Conservation (phyloP, 2,329 filamentous ascomycete species). For the Penicillium sp. region DNA sequence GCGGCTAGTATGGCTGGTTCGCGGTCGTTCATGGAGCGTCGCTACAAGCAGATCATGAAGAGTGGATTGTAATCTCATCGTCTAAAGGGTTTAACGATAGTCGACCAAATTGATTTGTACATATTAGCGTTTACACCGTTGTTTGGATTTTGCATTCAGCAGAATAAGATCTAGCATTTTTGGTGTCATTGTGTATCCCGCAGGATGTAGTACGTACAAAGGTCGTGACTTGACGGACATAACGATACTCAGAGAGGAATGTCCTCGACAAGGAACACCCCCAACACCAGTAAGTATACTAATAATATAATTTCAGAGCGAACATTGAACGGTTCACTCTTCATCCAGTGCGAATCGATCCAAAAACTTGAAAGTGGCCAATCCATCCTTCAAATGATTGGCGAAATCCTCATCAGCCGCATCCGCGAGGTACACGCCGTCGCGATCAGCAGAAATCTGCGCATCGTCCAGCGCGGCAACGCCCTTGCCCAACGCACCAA, state of each 20-base stretch:
- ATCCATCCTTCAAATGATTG: constrained; percentile 55
- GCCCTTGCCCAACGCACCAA: constrained; percentile 59
- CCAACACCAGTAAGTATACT: too few species aligned
- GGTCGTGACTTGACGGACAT: not conserved
- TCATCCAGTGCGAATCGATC: constrained; percentile 63
- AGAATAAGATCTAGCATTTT: not conserved
- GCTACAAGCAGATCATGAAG: not conserved
- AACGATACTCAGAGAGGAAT: not conserved
- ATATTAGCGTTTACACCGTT: not conserved
- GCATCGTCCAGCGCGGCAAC: constrained; percentile 44
- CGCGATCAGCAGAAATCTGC: constrained; percentile 44
- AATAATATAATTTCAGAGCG: not conserved
- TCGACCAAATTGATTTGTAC: not conserved
- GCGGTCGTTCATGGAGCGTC: constrained; percentile 13
- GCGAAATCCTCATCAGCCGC: constrained; percentile 45
- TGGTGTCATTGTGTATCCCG: not conserved
- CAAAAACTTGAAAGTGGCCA: constrained; percentile 67
- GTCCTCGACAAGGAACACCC: too few species aligned
- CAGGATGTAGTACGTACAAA: not conserved
- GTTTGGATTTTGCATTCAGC: not conserved
- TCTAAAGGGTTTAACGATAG: not conserved
- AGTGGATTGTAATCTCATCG: not conserved
- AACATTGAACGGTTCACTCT: constrained; percentile 10
- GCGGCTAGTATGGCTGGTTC: constrained; percentile 8
- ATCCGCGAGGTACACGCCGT: constrained; percentile 39